These are phyloP conservation scores for Fraxinus velutina DNA, from an alignment of 305 asterid species.

Conservation along the genomic window DNA sequence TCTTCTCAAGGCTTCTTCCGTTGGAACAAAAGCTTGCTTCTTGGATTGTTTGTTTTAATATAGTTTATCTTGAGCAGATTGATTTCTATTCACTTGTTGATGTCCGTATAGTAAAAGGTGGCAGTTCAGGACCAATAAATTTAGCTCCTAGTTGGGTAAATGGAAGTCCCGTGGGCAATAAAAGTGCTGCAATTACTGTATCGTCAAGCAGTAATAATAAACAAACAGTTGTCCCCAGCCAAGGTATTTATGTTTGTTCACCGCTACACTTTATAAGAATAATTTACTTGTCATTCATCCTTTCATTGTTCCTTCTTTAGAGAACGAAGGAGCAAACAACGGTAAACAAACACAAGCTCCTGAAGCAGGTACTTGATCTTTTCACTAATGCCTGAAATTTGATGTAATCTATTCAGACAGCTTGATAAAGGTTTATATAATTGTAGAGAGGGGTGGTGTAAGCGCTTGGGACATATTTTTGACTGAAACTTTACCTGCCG, in stretches of 20 bases:
- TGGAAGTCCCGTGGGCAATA: slow-evolving; percentile 36
- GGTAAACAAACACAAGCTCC: slow-evolving; percentile 27
- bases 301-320: slow-evolving; percentile 26
- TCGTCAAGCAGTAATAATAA: slow-evolving; percentile 33
- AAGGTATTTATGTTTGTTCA: slow-evolving; percentile 40
- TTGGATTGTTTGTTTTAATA: slow-evolving; percentile 12
- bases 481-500: slow-evolving; percentile 52
- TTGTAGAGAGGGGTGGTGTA: slow-evolving; percentile 38
- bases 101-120: slow-evolving; percentile 49
- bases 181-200: slow-evolving; percentile 28
- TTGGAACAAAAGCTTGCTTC: not conserved
- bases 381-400: not conserved
- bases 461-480: slow-evolving; percentile 63
- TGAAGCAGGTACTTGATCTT: slow-evolving; percentile 30
- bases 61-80: slow-evolving; percentile 47
- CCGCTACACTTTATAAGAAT: not conserved
- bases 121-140: slow-evolving; percentile 34
- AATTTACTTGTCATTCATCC: not conserved
- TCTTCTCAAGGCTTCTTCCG: not conserved
- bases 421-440: not conserved
- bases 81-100: slow-evolving; percentile 68
- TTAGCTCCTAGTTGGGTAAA: slow-evolving; percentile 23
- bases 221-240: slow-evolving; percentile 28
- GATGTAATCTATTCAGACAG: not conserved
- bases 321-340: slow-evolving; percentile 28